Evolutionary conservation across 768 basidiomycete species (phyloP).

Genomic region (Wakefieldia striispora): DNA sequence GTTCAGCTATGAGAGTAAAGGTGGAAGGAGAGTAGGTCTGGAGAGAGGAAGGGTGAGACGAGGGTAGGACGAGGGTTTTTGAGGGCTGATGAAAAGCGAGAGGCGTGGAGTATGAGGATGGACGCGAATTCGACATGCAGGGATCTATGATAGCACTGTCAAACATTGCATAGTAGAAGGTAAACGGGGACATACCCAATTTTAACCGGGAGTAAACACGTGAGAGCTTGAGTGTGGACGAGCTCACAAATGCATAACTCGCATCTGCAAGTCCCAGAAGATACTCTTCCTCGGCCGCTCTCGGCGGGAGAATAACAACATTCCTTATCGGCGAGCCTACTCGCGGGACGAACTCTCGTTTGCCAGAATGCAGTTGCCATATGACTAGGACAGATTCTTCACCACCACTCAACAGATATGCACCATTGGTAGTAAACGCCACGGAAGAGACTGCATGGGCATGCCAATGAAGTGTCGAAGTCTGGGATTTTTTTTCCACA

Average conservation of each 20-base stretch:
- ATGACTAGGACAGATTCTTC: constrained; percentile 96
- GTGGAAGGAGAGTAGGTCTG: constrained; percentile 81
- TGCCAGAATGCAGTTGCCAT: constrained; percentile 90
- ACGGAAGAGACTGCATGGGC: constrained; percentile 89
- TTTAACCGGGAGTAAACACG: constrained; percentile 76
- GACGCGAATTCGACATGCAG: constrained; percentile 29
- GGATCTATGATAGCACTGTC: constrained; percentile 31
- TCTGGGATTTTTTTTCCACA: constrained; percentile 79
- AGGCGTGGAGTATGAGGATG: constrained; percentile 50
- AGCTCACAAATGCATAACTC: constrained; percentile 70
- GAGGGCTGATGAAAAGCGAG: constrained; percentile 75
- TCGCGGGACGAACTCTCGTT: constrained; percentile 89
- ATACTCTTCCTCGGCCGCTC: constrained; percentile 74
- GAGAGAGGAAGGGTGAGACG: constrained; percentile 93
- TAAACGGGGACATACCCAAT: constrained; percentile 50
- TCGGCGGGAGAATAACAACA: constrained; percentile 56
- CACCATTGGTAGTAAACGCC: constrained; percentile 85
- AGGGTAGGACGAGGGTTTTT: constrained; percentile 80
- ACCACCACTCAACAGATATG: constrained; percentile 90
- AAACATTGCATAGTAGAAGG: not conserved
- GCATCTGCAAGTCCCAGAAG: constrained; percentile 82
- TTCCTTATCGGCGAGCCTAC: constrained; percentile 83
- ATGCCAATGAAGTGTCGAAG: constrained; percentile 93
- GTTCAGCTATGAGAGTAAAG: constrained; percentile 73
- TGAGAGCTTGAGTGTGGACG: constrained; percentile 68